Conservation (phyloP, 2,329 filamentous ascomycete species). For the Aspergillus costaricaensis region DNA sequence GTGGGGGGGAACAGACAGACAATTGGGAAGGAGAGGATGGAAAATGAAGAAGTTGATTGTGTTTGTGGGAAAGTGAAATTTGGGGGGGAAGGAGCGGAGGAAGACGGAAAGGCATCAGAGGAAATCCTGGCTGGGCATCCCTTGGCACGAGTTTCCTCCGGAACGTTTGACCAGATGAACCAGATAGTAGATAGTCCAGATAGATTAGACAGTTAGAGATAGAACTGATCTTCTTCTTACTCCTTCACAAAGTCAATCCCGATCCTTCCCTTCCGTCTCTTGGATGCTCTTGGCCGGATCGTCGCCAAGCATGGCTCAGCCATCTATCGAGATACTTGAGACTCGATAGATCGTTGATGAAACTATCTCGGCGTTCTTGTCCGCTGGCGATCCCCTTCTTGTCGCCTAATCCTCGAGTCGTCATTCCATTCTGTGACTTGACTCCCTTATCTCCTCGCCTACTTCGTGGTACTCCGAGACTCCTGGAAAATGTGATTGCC, state of each 20-base stretch:
- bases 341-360: not conserved
- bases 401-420: not conserved
- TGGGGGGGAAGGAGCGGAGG: not conserved
- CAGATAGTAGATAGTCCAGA: too few relatives aligned
- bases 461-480: not conserved
- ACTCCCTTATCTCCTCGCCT: not conserved
- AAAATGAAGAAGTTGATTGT: not conserved
- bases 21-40: not conserved
- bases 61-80: not conserved
- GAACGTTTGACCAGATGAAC: not conserved
- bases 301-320: slow-evolving; percentile 9
- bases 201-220: too few relatives aligned
- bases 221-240: not conserved
- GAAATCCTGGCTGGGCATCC: not conserved
- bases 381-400: not conserved
- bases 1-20: too few relatives aligned
- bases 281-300: not conserved
- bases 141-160: not conserved
- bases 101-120: not conserved
- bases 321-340: too few relatives aligned
- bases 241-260: too few relatives aligned
- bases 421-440: not conserved
- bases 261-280: too few relatives aligned
- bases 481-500: not conserved
- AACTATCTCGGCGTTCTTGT: not conserved